Percentiles rank a stretch among this genome's conserved stretches.
Conservation (phyloP, 106 monocot species). For the Apostasia ramifera region DNA sequence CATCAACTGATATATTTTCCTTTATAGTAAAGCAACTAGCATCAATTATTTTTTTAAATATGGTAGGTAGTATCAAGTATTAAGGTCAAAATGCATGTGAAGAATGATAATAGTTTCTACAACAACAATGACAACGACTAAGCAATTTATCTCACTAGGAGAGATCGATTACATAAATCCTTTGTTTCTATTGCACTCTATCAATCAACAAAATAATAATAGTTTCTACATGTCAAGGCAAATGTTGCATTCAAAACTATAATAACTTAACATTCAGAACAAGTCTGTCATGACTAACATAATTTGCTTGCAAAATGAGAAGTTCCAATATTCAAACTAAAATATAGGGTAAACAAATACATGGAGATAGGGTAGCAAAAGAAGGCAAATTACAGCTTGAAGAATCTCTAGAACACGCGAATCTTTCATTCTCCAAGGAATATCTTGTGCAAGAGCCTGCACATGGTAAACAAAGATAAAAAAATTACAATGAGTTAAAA, state of each 20-base stretch:
- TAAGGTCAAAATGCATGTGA: too few species aligned
- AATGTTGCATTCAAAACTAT: neutral
- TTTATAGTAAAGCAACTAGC: too few species aligned
- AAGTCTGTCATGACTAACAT: neutral
- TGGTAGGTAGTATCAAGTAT: too few species aligned
- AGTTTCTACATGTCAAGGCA: neutral
- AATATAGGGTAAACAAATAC: neutral
- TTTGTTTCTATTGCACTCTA: too few species aligned
- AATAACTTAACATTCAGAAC: too few species aligned
- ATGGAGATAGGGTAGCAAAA: neutral
- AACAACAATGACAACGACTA: too few species aligned
- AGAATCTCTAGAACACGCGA: conserved; percentile 75
- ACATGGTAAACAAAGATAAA: neutral
- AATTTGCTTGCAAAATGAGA: neutral
- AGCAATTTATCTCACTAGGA: too few species aligned
- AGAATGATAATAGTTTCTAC: too few species aligned
- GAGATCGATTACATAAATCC: too few species aligned
- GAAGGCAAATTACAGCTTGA: conserved; percentile 52
- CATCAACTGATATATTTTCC: too few species aligned
- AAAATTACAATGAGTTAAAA: neutral
- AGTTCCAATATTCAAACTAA: neutral
- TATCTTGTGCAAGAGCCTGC: conserved; percentile 83
- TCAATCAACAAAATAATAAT: neutral
- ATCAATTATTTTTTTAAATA: too few species aligned
- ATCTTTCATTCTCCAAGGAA: conserved; percentile 83